Conservation (phyloP, 2,329 filamentous ascomycete species). For the Trichoderma koningiopsis region DNA sequence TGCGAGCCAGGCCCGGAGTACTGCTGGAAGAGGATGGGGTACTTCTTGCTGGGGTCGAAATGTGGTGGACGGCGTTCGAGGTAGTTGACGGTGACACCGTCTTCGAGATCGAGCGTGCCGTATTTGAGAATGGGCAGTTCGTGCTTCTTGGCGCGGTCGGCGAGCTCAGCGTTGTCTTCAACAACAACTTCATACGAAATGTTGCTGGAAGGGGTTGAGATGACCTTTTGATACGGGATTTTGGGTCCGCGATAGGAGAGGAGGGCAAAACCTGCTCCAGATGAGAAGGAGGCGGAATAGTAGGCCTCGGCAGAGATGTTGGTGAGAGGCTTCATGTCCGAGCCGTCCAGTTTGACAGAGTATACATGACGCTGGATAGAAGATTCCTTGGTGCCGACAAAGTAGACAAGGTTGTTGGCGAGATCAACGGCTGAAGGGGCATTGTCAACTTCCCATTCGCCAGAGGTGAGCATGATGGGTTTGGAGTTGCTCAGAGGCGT, state of each 20-base stretch:
- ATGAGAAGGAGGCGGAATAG: slow-evolving; percentile 82
- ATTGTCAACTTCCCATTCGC: slow-evolving; percentile 87
- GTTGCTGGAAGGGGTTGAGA: slow-evolving; percentile 74
- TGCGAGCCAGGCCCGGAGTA: slow-evolving; percentile 97
- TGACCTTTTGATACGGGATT: slow-evolving; percentile 88
- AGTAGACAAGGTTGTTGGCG: slow-evolving; percentile 86
- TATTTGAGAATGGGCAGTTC: slow-evolving; percentile 84
- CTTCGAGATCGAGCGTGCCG: slow-evolving; percentile 76
- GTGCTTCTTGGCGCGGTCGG: slow-evolving; percentile 69
- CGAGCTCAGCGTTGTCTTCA: slow-evolving; percentile 75
- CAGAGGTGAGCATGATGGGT: slow-evolving; percentile 84
- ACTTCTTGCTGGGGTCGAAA: slow-evolving; percentile 80
- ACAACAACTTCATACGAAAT: slow-evolving; percentile 68
- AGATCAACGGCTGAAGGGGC: slow-evolving; percentile 85
- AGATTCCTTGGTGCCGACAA: slow-evolving; percentile 80
- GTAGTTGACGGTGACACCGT: slow-evolving; percentile 70
- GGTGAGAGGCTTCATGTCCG: slow-evolving; percentile 71
- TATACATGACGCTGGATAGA: slow-evolving; percentile 92
- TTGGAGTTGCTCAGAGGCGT: slow-evolving; percentile 79
- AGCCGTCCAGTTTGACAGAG: slow-evolving; percentile 81
- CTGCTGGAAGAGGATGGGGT: slow-evolving; percentile 91
- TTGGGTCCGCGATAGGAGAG: slow-evolving; percentile 81
- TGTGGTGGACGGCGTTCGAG: slow-evolving; percentile 88
- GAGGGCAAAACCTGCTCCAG: slow-evolving; percentile 78
- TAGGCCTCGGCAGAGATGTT: slow-evolving; percentile 74